Conservation (phyloP, 1,139 yeast species). For the Debaryomyces sp. region DNA sequence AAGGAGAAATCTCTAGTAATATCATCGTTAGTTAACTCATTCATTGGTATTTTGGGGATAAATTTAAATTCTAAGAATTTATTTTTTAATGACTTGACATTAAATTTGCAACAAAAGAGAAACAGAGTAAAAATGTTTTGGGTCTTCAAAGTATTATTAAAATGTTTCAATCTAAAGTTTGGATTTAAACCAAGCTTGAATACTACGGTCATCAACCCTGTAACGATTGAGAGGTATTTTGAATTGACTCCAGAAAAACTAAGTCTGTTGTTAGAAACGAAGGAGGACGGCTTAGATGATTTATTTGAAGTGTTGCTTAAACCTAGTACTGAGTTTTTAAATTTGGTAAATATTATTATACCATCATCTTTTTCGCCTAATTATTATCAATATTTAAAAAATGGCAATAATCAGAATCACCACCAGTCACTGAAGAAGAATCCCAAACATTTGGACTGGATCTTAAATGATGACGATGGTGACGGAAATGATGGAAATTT, state of each 20-base stretch:
- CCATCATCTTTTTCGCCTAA: constrained; percentile 55
- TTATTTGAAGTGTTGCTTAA: constrained; percentile 41
- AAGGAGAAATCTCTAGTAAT: constrained; percentile 49
- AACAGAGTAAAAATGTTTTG: constrained; percentile 63
- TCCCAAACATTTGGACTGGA: constrained; percentile 46
- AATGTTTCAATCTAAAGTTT: constrained; percentile 53
- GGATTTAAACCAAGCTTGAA: constrained; percentile 52
- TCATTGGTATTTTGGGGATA: constrained; percentile 51
- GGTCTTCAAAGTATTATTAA: constrained; percentile 57
- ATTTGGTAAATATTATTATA: constrained; percentile 47
- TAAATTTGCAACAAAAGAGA: constrained; percentile 39
- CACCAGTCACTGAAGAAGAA: constrained; percentile 24
- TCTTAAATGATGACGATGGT: constrained; percentile 51
- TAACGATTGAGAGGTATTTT: constrained; percentile 50
- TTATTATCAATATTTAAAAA: constrained; percentile 49
- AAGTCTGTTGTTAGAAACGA: constrained; percentile 32
- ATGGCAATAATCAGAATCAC: constrained; percentile 24
- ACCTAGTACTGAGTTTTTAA: constrained; percentile 50
- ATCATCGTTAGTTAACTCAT: constrained; percentile 46
- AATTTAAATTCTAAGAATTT: constrained; percentile 49
- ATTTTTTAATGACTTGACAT: constrained; percentile 48
- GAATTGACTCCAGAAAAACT: constrained; percentile 51
- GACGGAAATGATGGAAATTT: constrained; percentile 55
- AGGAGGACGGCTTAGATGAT: constrained; percentile 30
- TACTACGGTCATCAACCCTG: constrained; percentile 53